Base-by-base conservation (phyloP, 2,329 filamentous ascomycete genomes). In the Macrophomina phaseolina region DNA sequence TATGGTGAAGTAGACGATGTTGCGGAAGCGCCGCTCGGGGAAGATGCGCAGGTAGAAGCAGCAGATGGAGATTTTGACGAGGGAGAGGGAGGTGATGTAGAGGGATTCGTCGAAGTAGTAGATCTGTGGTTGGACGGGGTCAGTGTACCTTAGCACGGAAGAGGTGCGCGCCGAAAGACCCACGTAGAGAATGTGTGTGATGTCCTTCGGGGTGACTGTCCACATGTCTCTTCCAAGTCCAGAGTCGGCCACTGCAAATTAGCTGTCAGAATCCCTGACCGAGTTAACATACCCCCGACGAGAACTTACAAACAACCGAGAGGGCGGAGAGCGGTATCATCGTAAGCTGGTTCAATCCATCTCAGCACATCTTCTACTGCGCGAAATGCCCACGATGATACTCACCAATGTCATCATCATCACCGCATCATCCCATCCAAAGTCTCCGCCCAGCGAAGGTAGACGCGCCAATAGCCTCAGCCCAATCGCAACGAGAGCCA, bases 201-300 rank as follows among this genome's bases (percentile, higher is more conserved):
- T 79, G 16, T 78, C 70, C 0, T 77, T 71, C 0, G 77, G 73
- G 0, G 75, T 67, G 4, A 87, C 68, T 0, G 82, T 84, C 84
- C 84, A 87, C 16, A 86, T 77, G 56, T 87, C 85, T 18, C 72
- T 78, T 6, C 85, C 84, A 7, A 86, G 73, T 1, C 85, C 85
- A 60, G 80, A 77, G 28, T 73, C 69, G 55, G 63, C 64, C n/a
- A 68, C 55, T 72, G 36, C 2, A 7, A 8, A 9, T 28, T 11
- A 12, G 30, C 14, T 34, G 36, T 67, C 28, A 45, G 36, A 5
- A 2, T 6, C 14, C 7, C 23, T 6, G 1, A 30, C 3, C 18
- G 28, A 18, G n/a, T 34, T 12, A 28, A 51, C 30, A 45, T 28
- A 6, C 7, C 2, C 11, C 7, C 3, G 7, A 9, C 7, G n/a